Conservation (phyloP, 2,329 filamentous ascomycete species). For the Ceratocystis alfenasii region DNA sequence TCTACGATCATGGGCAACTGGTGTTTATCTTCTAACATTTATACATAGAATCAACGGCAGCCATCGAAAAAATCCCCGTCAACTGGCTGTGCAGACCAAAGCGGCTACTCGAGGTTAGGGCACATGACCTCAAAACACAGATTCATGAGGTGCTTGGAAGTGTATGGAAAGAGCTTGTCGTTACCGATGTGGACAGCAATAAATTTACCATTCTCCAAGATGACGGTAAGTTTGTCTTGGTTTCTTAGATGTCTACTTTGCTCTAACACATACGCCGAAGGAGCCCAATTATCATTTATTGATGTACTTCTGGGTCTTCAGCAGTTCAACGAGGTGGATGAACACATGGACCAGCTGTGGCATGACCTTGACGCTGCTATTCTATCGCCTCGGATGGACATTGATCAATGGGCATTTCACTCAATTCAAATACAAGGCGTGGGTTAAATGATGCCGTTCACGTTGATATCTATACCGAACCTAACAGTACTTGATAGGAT, state of each 20-base stretch:
- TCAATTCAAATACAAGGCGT: conserved; percentile 35
- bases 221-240: conserved; percentile 13
- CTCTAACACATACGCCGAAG: conserved; percentile 29
- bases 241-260: background rate
- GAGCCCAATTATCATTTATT: conserved; percentile 40
- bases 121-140: conserved; percentile 52
- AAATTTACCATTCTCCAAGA: conserved; percentile 41
- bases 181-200: conserved; percentile 44
- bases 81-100: conserved; percentile 51
- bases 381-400: conserved; percentile 46
- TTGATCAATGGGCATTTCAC: conserved; percentile 29
- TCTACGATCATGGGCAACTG: background rate
- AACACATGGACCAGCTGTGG: conserved; percentile 49
- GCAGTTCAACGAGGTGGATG: conserved; percentile 49
- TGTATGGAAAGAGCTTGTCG: conserved; percentile 60
- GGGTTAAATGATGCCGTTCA: conserved; percentile 23
- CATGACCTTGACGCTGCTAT: conserved; percentile 50
- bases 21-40: background rate
- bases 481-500: conserved; percentile 30
- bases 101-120: conserved; percentile 52
- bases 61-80: conserved; percentile 47
- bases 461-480: background rate
- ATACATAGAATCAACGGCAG: conserved; percentile 41
- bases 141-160: conserved; percentile 54
- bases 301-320: conserved; percentile 46